Evolutionary conservation across 2,329 filamentous ascomycete species (phyloP).

Genomic region (Drechslera avenae): DNA sequence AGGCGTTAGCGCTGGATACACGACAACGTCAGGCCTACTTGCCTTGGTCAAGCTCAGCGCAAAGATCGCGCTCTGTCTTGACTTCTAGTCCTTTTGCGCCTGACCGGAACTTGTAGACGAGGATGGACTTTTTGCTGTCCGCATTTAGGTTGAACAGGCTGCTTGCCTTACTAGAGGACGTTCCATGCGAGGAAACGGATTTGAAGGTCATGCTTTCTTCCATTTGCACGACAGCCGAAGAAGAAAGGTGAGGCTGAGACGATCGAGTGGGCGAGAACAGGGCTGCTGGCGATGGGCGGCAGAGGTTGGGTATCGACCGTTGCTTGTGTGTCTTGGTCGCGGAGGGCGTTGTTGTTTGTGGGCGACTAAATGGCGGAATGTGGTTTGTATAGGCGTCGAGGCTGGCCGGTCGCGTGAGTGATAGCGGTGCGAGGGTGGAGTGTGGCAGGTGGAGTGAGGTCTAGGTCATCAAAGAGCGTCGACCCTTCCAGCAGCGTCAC

Average conservation of each 20-base stretch:
- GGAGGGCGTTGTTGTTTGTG: constrained; percentile 22
- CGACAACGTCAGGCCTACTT: constrained; percentile 14
- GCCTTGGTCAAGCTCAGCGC: constrained; percentile 47
- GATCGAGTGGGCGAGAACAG: constrained; percentile 21
- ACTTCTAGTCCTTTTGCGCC: constrained; percentile 47
- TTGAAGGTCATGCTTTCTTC: constrained; percentile 50
- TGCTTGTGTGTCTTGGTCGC: constrained; percentile 4
- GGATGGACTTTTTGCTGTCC: constrained; percentile 49
- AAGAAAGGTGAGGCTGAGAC: constrained; percentile 37
- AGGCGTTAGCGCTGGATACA: constrained; percentile 28
- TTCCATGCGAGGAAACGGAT: constrained; percentile 50
- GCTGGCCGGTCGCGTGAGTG: constrained; percentile 35
- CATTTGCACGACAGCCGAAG: constrained; percentile 13
- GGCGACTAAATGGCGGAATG: constrained; percentile 27
- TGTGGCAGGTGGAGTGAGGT: constrained; percentile 32
- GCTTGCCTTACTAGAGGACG: constrained; percentile 45
- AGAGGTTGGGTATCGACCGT: constrained; percentile 9
- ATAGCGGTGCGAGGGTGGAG: constrained; percentile 16
- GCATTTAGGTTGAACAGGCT: constrained; percentile 53
- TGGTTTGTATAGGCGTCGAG: constrained; percentile 40
- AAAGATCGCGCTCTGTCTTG: constrained; percentile 53
- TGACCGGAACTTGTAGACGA: constrained; percentile 55
- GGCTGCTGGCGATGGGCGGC: constrained; percentile 18
- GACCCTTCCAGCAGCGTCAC: constrained; percentile 24
- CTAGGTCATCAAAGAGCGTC: constrained; percentile 23